Base-by-base conservation (phyloP, 257 asterid species). In the Nicotiana undulata region DNA sequence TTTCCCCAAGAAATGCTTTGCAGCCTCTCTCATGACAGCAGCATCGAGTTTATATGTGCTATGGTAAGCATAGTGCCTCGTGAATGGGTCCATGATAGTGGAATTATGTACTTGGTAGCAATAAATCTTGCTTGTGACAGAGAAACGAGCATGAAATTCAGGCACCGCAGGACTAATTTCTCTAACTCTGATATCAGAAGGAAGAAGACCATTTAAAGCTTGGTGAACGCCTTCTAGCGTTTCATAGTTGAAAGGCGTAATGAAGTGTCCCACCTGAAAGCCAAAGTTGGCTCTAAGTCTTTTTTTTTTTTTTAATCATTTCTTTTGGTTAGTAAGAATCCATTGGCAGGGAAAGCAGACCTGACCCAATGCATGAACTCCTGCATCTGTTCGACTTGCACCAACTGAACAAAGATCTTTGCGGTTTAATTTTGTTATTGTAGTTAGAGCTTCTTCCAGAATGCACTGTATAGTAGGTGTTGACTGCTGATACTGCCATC, bases 321-420 rank as follows among this genome's bases (percentile, higher is more conserved):
- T 17, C 16, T 13, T 70, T 51, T 53, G 59, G 66, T 63, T 83
- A 46, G 15, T 59, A 20, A 20, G 84, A 75, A 52, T 78, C 32
- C 31, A 75, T 76, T 0, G 51, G 76, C 56, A 79, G 59, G n/a
- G 56, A 85, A 81, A 82, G 80, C 88, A 82, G 83, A 95, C 98
- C 98, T 93, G 98, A 77, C 98, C 95, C 92, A 88, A 89, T 76
- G 98, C 98, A 88, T 93, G 99, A 63, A 93, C 99, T 81, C 99
- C 99, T 18, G 97, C 94, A 90, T 95, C 98, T 16, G 99, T 95
- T 88, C 98, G 89, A 46, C 98, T 87, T 22, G 98, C 95, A 74
- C 97, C 98, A 77, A 91, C 97, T 70, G 92, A 82, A 44, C 82
- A 79, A 49, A 95, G 95, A 64, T 90, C 92, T 58, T 86, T 81